A percentile compares a stretch with the other conserved stretches of the same genome.
Evolutionary conservation across 2,329 filamentous ascomycete species (phyloP).

Genomic region (Aspergillus sp.): DNA sequence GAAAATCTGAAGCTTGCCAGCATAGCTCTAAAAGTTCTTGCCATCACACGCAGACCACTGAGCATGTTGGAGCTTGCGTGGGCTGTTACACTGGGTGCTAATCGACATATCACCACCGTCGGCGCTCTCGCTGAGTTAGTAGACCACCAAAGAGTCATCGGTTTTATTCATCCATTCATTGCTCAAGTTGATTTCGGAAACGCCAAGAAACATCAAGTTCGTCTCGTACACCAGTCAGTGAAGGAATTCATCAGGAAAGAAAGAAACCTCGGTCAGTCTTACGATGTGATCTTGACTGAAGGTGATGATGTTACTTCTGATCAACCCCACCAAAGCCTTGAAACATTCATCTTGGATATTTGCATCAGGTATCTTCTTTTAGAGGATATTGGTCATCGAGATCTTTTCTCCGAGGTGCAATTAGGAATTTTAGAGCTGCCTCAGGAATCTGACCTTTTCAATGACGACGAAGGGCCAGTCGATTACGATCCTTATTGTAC

Average conservation of each 20-base stretch:
- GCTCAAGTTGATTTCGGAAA: slow-evolving; percentile 8
- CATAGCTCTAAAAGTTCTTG: slow-evolving; percentile 14
- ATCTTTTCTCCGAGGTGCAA: slow-evolving; percentile 21
- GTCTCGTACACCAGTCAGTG: slow-evolving; percentile 14
- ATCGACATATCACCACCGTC: slow-evolving; percentile 13
- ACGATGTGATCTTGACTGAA: slow-evolving; percentile 1
- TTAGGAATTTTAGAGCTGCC: slow-evolving; percentile 16
- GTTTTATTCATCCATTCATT: slow-evolving; percentile 11
- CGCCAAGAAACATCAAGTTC: slow-evolving; percentile 9
- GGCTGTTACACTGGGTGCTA: slow-evolving; percentile 14
- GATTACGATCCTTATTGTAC: slow-evolving; percentile 14
- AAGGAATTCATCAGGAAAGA: slow-evolving; percentile 10
- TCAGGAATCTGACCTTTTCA: slow-evolving; percentile 15
- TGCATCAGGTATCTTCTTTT: slow-evolving; percentile 16
- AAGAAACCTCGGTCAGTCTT: slow-evolving; percentile 2
- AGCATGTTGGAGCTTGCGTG: slow-evolving; percentile 23
- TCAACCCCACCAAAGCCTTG: slow-evolving; percentile 6
- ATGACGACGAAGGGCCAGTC: slow-evolving; percentile 9
- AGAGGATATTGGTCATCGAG: slow-evolving; percentile 17
- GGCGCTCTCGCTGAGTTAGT: slow-evolving; percentile 11
- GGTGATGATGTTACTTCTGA: slow-evolving; percentile 2
- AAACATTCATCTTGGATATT: slow-evolving; percentile 15
- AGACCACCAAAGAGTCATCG: slow-evolving; percentile 18
- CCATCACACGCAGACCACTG: slow-evolving; percentile 14
- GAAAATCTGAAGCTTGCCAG: slow-evolving; percentile 9